A percentile compares a stretch with the other conserved stretches of the same genome.
phyloP scores from a whole-genome alignment of 371 early-diverging fungal species.

The Coemansia sp. region DNA sequence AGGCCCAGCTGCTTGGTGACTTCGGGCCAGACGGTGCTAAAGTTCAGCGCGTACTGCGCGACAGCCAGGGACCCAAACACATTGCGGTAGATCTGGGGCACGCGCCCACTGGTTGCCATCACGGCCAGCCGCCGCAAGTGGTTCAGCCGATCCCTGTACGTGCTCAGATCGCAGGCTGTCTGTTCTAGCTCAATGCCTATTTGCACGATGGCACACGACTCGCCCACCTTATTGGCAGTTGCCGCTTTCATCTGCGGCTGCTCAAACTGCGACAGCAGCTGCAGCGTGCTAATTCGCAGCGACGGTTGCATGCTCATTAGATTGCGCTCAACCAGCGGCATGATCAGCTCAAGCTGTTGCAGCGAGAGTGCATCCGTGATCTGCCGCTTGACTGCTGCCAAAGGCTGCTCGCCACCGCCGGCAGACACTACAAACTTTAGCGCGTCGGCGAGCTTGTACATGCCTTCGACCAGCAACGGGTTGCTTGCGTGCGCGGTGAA shows the following conservation, averaged over 20 bases:
- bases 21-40: conserved; percentile 84
- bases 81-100: conserved; percentile 65
- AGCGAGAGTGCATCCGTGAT: conserved; percentile 27
- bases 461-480: conserved; percentile 25
- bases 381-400: conserved; percentile 5
- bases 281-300: conserved; percentile 69
- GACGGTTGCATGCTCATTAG: conserved; percentile 59
- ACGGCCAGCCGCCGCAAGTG: conserved; percentile 67
- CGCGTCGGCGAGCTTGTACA: conserved; percentile 20
- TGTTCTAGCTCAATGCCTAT: conserved; percentile 65
- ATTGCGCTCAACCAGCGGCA: conserved; percentile 60
- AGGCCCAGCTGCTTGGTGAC: conserved; percentile 61
- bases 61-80: conserved; percentile 63
- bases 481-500: conserved; percentile 27
- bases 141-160: conserved; percentile 78
- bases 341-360: conserved; percentile 51
- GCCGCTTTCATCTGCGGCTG: conserved; percentile 59
- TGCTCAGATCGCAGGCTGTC: conserved; percentile 58
- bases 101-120: conserved; percentile 56
- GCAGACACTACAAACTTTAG: conserved; percentile 9
- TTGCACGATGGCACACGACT: conserved; percentile 46
- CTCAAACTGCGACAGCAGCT: conserved; percentile 67
- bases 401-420: neutral
- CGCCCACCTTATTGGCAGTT: conserved; percentile 4
- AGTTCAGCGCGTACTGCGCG: conserved; percentile 71